phyloP scores from a whole-genome alignment of 805 yeast genomes.

The Starmerella tilneyi region DNA sequence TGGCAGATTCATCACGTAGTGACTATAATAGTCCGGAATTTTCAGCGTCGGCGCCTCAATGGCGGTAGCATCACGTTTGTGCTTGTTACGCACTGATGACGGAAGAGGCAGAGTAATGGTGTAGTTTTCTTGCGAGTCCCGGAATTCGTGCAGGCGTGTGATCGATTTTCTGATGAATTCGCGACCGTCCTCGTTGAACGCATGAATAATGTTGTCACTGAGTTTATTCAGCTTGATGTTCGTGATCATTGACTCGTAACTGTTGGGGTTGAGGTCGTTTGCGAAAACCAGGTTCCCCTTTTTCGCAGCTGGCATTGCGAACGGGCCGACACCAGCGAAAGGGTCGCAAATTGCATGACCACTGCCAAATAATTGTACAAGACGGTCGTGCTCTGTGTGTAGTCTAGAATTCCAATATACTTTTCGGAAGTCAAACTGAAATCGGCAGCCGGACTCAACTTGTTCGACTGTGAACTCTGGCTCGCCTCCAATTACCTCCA shows the following conservation, averaged over 20 bases:
- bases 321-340: conserved; percentile 98
- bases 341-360: conserved; percentile 85
- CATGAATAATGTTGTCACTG: conserved; percentile 44
- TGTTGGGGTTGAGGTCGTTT: conserved; percentile 85
- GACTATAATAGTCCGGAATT: conserved; percentile 47
- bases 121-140: conserved; percentile 27
- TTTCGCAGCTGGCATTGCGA: conserved; percentile 91
- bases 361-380: conserved; percentile 48
- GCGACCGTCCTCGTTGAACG: conserved; percentile 67
- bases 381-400: conserved; percentile 83
- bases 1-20: conserved; percentile 92
- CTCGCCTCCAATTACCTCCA: conserved; percentile 84
- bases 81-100: not conserved
- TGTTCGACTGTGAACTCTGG: conserved; percentile 69
- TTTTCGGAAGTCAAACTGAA: conserved; percentile 78
- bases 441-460: conserved; percentile 74
- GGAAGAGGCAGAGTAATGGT: conserved; percentile 8
- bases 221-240: conserved; percentile 62
- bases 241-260: conserved; percentile 55
- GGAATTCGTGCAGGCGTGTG: conserved; percentile 40
- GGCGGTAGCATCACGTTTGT: not conserved
- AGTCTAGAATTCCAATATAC: conserved; percentile 97
- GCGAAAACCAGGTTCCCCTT: conserved; percentile 72
- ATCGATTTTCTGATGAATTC: conserved; percentile 61
- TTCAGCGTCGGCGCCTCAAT: conserved; percentile 13